phyloP scores from a whole-genome alignment of 1,139 yeast species.

The Diutina siamensis region DNA sequence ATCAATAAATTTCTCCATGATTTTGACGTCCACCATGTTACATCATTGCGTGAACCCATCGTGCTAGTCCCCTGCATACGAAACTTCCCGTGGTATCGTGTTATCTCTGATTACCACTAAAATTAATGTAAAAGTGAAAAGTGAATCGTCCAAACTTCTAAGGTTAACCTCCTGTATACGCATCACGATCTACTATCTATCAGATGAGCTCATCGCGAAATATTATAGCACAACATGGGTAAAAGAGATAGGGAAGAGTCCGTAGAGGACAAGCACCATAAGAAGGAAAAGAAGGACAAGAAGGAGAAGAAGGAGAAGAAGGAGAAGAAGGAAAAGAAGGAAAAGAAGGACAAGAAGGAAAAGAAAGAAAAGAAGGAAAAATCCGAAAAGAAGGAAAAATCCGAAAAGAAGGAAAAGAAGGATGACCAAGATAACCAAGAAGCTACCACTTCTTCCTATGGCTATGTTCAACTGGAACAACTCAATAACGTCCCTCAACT shows the following conservation, averaged over 20 bases:
- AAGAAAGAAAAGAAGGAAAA: constrained; percentile 12
- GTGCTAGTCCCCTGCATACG: too few relatives aligned
- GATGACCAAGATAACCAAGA: background rate
- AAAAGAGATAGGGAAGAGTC: constrained; percentile 10
- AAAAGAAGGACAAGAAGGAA: constrained; percentile 17
- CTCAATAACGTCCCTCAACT: constrained; percentile 31
- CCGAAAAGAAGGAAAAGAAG: constrained; percentile 1
- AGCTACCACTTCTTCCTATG: constrained; percentile 6
- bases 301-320: constrained; percentile 34
- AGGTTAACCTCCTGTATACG: background rate
- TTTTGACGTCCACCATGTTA: too few relatives aligned
- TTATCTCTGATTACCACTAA: too few relatives aligned
- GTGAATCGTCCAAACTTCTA: too few relatives aligned
- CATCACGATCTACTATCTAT: background rate
- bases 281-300: constrained; percentile 34
- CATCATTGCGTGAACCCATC: too few relatives aligned
- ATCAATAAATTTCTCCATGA: too few relatives aligned
- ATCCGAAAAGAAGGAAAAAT: constrained; percentile 9
- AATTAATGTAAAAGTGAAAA: too few relatives aligned
- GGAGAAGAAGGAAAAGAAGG: constrained; percentile 27
- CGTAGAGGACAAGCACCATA: constrained; percentile 17
- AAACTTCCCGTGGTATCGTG: too few relatives aligned
- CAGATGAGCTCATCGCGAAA: background rate
- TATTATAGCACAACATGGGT: constrained; percentile 13
- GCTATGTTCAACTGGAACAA: constrained; percentile 21